Evolutionary conservation across 1,284 basidiomycete species (phyloP), one percentile per base, ranked within the genome.

Genomic region (Grifola frondosa): DNA sequence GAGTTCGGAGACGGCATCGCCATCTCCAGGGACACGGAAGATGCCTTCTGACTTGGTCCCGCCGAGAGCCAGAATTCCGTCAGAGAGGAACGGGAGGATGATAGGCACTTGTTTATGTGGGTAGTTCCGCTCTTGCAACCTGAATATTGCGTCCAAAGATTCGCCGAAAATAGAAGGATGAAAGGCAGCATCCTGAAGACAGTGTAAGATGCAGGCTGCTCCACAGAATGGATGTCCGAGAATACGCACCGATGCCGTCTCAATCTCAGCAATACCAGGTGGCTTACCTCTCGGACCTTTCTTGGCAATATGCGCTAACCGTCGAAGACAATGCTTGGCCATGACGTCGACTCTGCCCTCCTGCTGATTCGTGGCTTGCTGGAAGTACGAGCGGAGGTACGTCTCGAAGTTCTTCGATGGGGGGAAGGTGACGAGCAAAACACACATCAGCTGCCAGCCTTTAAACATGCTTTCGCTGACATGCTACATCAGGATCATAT

Each of bases 131-230:
- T 83, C 81, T 65, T 96, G 93, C 10, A 92, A 69, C 37, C 86
- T 76, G 69, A 90, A 86, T 50, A 91, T 85, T 16, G 82, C 82
- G 50, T 89, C 85, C 8, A 97, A 72, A 0, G 88, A 84, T 68
- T 94, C 91, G 32, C 91, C 91, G 59, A 96, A 97, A 0, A 90
- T 93, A 1, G 89, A 92, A 0, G 92, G 91, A 54, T 93, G 88
- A 68, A 96, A 97, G 2, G 93, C 92, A 21, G 91, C 90, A 58
- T 94, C 91, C 81, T 88, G 55, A 16, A 49, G 33, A 29, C 4
- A 30, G 36, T 34, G 21, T n/a, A 31, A 21, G 15, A 9, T 21
- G 5, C 43, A 26, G 21, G 15, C 13, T 44, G 21, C 38, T 33
- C 11, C 30, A 19, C 9, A 2, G 10, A 17, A 20, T 24, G 13